Base-by-base conservation (phyloP, 768 basidiomycete genomes). In the Calvatia gigantea region DNA sequence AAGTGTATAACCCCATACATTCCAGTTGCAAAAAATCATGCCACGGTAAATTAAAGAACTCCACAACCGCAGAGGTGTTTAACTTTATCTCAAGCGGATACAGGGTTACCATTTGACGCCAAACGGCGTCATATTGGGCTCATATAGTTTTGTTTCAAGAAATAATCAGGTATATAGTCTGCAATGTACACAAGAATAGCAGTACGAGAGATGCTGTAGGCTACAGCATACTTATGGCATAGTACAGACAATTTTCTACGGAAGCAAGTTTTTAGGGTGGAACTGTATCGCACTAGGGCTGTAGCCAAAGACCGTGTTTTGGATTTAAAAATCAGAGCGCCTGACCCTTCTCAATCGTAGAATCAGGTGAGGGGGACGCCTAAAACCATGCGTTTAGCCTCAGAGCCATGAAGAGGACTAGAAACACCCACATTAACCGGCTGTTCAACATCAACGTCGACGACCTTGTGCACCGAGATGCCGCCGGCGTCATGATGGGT, bases 381-480 rank as follows among this genome's bases (percentile, higher is more conserved):
- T 37, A 37, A 14, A 11, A 15, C 35, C 35, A 37, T 12, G 11
- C 12, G n/a, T 5, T 37, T 37, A 37, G 35, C 35, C 1, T 37
- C 0, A n/a, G 5, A 14, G 12, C 35, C 14, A 15, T 15, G 14
- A 6, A 14, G 35, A 42, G 19, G 4, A 11, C 11, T 4, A 35
- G 38, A 23, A 32, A 33, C 5, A 56, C 58, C 28, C n/a, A 59
- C 58, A 15, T 45, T 41, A 38, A 54, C 56, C 33, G 32, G 42
- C 28, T 17, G 9, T 6, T 63, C 59, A n/a, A 65, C 61, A 41
- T 60, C 60, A 25, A 67, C 52, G 25, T 65, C 59, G 6, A 67
- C 61, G 3, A 63, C 62, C 6, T 59, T 61, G 27, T 62, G 63
- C 11, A 65, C 58, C 1, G 64, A 58, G 14, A 67, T 61, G 14